These are phyloP conservation scores for Cyamopsis tetragonoloba DNA, from an alignment of 306 rosid species.

Conservation along the genomic window DNA sequence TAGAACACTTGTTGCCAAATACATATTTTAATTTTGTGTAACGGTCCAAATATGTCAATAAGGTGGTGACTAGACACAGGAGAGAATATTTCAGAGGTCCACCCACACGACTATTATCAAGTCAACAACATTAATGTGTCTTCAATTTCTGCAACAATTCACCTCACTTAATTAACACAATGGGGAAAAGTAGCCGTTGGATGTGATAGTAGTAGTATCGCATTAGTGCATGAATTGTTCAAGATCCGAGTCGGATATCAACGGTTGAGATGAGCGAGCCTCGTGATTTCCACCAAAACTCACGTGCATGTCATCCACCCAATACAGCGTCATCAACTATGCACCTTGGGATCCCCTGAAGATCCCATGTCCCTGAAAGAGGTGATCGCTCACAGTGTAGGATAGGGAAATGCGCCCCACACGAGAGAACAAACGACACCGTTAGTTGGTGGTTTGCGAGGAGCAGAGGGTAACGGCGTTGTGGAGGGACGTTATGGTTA, in stretches of 20 bases:
- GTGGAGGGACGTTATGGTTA: not conserved
- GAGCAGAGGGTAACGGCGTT: slow-evolving; percentile 2
- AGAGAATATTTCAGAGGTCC: slow-evolving; percentile 2
- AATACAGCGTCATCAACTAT: not conserved
- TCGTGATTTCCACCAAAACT: not conserved
- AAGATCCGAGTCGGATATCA: not conserved
- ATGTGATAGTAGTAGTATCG: not conserved
- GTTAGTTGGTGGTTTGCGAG: not conserved
- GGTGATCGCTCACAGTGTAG: not conserved
- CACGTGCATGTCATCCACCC: slow-evolving; percentile 29
- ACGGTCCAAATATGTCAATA: slow-evolving; percentile 16
- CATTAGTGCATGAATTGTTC: not conserved
- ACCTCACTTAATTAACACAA: not conserved
- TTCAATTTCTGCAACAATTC: slow-evolving; percentile 12
- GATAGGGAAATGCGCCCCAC: not conserved
- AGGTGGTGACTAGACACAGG: not conserved
- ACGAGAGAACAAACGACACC: not conserved
- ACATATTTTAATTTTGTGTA: too few relatives aligned
- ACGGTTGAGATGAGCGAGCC: not conserved
- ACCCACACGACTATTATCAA: not conserved
- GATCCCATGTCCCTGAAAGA: not conserved
- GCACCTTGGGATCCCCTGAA: slow-evolving; percentile 24
- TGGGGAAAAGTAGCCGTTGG: not conserved
- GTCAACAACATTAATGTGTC: slow-evolving; percentile 24
- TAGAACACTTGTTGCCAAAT: too few relatives aligned